Conservation (phyloP, 2,329 filamentous ascomycete species). For the Fusarium sp. region DNA sequence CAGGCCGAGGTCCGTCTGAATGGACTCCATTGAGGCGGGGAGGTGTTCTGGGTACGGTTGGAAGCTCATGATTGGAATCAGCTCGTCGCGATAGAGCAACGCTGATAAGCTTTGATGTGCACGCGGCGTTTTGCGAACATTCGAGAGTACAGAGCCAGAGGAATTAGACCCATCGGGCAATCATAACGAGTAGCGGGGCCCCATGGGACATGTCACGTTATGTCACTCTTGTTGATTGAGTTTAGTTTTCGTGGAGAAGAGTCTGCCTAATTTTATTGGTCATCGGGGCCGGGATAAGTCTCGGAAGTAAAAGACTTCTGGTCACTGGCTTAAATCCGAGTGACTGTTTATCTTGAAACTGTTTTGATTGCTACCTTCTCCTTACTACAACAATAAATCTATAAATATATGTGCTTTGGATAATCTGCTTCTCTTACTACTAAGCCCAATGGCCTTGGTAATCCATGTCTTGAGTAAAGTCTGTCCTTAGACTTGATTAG, state of each 20-base stretch:
- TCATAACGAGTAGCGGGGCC: background rate
- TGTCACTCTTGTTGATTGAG: background rate
- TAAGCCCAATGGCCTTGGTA: rapidly evolving
- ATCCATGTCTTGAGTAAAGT: rapidly evolving
- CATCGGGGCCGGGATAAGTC: background rate
- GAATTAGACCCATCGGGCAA: background rate
- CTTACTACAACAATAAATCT: background rate
- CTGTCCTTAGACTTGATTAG: background rate
- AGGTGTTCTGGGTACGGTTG: background rate
- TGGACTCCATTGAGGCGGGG: background rate
- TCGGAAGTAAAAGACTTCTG: background rate
- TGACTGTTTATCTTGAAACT: background rate
- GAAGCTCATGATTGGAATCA: background rate
- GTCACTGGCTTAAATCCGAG: background rate
- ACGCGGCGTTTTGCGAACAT: background rate
- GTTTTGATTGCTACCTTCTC: background rate
- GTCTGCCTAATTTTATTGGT: background rate
- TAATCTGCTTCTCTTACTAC: background rate
- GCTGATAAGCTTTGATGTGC: background rate
- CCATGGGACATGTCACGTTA: background rate
- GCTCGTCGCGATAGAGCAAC: background rate
- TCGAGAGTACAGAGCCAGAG: background rate
- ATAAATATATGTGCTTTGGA: rapidly evolving
- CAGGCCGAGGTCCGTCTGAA: background rate
- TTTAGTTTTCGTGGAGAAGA: background rate